Base-by-base conservation (phyloP, 495 filamentous ascomycete species). In the Penicillium flavigenum region DNA sequence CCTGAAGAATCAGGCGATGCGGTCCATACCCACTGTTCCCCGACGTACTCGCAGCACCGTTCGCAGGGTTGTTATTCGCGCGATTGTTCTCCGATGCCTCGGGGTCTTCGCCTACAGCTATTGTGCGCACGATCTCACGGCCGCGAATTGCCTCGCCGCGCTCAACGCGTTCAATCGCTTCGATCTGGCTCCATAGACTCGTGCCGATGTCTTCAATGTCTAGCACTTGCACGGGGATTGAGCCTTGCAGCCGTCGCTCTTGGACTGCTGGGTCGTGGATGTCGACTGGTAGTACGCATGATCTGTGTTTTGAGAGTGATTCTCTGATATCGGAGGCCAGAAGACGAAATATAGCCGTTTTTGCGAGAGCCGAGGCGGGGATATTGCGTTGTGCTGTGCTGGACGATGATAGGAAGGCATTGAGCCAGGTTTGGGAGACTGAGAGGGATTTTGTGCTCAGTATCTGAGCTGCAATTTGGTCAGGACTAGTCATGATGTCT, bases 111-210 rank as follows among this genome's bases (percentile, higher is more conserved):
- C 80, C 83, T 27, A 79, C 68, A 26, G 83, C 79, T 9, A 88
- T 73, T 1, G 87, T 81, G 3, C 93, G 81, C 16, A 98, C 83
- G 22, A 97, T 83, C 70, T 97, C 90, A 7, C 91, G 69, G 1
- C 94, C 94, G 26, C 87, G 81, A 10, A 86, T 89, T 36, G 81
- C 83, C 70, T 98, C 94, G 3, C 93, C 93, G 8, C 92, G 80
- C 68, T 92, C 88, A 9, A 84, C 75, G 44, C 88, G 85, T 70
- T 98, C 94, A 24, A 98, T 79, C 20, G 84, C 84, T 63, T 97
- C 92, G 39, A 96, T 82, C 63, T 96, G 89, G 63, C 88, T 86
- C 88, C 91, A 92, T 20, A 86, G 78, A 62, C 86, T 89, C 14
- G 80, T 81, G 14, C 85, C 81, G 41, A 98, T 77, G 64, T 96